Evolutionary conservation across 139 green algal species (phyloP).

Genomic region (Trebouxia sp.): DNA sequence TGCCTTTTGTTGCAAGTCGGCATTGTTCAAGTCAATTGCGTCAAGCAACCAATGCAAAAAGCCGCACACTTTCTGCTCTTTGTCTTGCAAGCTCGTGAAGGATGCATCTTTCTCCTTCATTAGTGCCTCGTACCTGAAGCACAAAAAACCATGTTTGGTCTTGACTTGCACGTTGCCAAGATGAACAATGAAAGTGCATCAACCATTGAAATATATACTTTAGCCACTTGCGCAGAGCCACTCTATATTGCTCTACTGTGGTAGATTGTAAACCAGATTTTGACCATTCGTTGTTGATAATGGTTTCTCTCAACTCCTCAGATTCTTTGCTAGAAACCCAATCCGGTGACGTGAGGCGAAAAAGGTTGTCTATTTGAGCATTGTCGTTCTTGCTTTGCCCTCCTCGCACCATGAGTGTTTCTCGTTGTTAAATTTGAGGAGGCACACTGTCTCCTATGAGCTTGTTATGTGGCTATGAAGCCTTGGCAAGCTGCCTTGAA

Average conservation of each 20-base stretch:
- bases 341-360: slow-evolving; percentile 10
- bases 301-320: slow-evolving; percentile 16
- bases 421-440: slow-evolving; percentile 3
- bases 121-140: slow-evolving; percentile 9
- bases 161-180: slow-evolving; percentile 19
- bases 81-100: slow-evolving; percentile 34
- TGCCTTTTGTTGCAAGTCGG: slow-evolving; percentile 23
- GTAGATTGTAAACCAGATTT: slow-evolving; percentile 17
- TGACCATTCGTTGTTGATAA: slow-evolving; percentile 24
- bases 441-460: slow-evolving; percentile 7
- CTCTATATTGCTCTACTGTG: background rate
- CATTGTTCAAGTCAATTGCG: slow-evolving; percentile 23
- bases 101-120: slow-evolving; percentile 8
- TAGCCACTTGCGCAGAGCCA: slow-evolving; percentile 1
- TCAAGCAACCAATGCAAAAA: slow-evolving; percentile 32
- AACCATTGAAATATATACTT: background rate
- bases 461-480: slow-evolving; percentile 16
- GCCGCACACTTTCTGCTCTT: slow-evolving; percentile 24
- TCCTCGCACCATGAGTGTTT: slow-evolving; percentile 17
- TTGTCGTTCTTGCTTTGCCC: slow-evolving; percentile 19
- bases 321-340: slow-evolving; percentile 24
- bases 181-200: slow-evolving; percentile 14
- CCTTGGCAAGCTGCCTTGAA: too few relatives aligned
- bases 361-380: slow-evolving; percentile 23
- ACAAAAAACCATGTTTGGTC: slow-evolving; percentile 20